Evolutionary conservation across 768 basidiomycete species (phyloP).

Genomic region (Daedaleopsis sinensis): DNA sequence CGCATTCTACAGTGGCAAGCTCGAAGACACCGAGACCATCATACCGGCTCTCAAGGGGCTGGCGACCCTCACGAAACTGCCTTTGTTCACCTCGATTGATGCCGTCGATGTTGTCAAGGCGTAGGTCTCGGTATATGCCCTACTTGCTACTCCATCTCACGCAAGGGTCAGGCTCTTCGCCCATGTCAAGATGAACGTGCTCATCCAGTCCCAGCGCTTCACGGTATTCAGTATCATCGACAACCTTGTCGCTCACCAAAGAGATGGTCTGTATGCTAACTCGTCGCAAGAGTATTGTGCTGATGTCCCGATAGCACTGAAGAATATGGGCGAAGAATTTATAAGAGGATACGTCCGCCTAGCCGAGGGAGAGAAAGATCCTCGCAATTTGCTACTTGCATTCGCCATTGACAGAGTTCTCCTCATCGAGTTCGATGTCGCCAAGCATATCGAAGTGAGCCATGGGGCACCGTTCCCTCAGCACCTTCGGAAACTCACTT

Average conservation of each 20-base stretch:
- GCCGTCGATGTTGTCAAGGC: slow-evolving; percentile 57
- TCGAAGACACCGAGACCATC: slow-evolving; percentile 84
- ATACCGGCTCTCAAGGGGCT: slow-evolving; percentile 83
- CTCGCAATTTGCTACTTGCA: slow-evolving; percentile 86
- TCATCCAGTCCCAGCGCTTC: slow-evolving; percentile 83
- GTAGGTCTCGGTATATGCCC: slow-evolving; percentile 45
- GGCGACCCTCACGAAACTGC: slow-evolving; percentile 60
- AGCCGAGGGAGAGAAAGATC: slow-evolving; percentile 98
- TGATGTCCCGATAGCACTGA: slow-evolving; percentile 52
- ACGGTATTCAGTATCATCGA: slow-evolving; percentile 83
- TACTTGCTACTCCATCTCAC: background rate
- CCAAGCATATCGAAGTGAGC: slow-evolving; percentile 73
- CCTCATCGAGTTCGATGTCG: slow-evolving; percentile 84
- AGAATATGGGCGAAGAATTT: slow-evolving; percentile 72
- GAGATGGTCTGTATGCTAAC: slow-evolving; percentile 53
- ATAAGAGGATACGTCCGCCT: slow-evolving; percentile 73
- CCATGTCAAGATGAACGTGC: slow-evolving; percentile 79
- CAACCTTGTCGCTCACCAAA: slow-evolving; percentile 68
- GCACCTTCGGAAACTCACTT: background rate
- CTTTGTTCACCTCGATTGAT: slow-evolving; percentile 67
- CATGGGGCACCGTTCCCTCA: background rate
- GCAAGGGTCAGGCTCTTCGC: slow-evolving; percentile 60
- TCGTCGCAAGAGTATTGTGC: background rate
- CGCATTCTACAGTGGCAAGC: slow-evolving; percentile 81
- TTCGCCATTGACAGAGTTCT: slow-evolving; percentile 90